Conservation (phyloP, 306 rosid species). For the Casuarina equisetifolia region DNA sequence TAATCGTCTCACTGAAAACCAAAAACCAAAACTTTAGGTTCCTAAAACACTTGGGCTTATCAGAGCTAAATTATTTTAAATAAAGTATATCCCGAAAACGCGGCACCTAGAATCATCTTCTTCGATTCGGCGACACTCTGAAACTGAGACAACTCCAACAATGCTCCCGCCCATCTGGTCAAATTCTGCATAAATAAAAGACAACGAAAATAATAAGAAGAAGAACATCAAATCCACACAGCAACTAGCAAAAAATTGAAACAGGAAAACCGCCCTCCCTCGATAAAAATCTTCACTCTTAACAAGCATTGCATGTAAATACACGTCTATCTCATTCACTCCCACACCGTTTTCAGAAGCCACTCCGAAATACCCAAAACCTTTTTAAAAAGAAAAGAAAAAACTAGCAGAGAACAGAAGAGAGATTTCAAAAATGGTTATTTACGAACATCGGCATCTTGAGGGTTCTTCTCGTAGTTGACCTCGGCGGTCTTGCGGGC, state of each 20-base stretch:
- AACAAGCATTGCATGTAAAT: not conserved
- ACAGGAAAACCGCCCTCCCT: not conserved
- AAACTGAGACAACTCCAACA: conserved; percentile 81
- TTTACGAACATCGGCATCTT: conserved; percentile 70
- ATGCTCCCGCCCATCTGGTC: conserved; percentile 88
- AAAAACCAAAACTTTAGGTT: not conserved
- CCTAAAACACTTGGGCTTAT: not conserved
- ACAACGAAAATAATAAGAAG: not conserved
- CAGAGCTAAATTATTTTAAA: not conserved
- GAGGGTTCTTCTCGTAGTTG: conserved; percentile 56
- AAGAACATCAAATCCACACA: not conserved
- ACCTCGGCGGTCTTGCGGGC: conserved; percentile 73
- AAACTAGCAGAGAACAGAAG: not conserved
- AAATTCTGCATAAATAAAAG: conserved; percentile 54
- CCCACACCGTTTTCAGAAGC: not conserved
- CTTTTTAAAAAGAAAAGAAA: no score
- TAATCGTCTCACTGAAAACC: not conserved
- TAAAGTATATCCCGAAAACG: not conserved
- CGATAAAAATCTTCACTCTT: no score
- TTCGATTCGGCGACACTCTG: conserved; percentile 62
- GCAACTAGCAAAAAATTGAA: not conserved
- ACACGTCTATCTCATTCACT: not conserved
- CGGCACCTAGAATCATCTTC: conserved; percentile 62
- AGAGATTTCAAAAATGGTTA: not conserved
- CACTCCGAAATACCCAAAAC: not conserved